These are phyloP conservation scores for Heimioporus retisporus DNA, from an alignment of 1,284 basidiomycete species.

Conservation along the genomic window DNA sequence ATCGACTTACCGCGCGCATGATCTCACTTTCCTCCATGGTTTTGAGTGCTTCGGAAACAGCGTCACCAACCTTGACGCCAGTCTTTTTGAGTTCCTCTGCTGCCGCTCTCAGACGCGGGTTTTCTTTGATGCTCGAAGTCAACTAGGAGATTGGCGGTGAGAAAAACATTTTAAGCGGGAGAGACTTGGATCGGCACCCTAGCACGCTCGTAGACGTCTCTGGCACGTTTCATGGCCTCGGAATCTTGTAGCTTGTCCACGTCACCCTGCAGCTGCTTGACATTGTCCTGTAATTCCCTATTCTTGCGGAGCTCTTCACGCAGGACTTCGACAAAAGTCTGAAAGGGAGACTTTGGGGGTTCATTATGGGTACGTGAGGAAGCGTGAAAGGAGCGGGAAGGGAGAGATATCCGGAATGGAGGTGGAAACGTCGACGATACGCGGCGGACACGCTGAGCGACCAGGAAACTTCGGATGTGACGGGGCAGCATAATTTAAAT, in stretches of 20 bases:
- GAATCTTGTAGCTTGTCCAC: slow-evolving; percentile 98
- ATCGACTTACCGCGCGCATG: slow-evolving; percentile 78
- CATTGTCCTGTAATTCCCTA: slow-evolving; percentile 95
- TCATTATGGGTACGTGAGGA: slow-evolving; percentile 72
- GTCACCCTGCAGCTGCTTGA: slow-evolving; percentile 97
- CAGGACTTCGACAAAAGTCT: slow-evolving; percentile 96
- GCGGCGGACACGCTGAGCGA: slow-evolving; percentile 30
- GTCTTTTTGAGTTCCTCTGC: slow-evolving; percentile 92
- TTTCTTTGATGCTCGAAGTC: slow-evolving; percentile 96
- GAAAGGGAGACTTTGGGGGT: slow-evolving; percentile 91
- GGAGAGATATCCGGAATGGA: slow-evolving; percentile 56
- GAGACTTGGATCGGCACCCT: slow-evolving; percentile 67
- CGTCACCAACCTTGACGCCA: slow-evolving; percentile 95
- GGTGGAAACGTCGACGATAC: slow-evolving; percentile 40
- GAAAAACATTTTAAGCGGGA: slow-evolving; percentile 11
- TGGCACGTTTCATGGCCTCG: slow-evolving; percentile 94
- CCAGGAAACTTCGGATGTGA: slow-evolving; percentile 43
- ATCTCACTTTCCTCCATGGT: slow-evolving; percentile 96
- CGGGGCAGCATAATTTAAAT: slow-evolving; percentile 37
- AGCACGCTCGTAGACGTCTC: slow-evolving; percentile 93
- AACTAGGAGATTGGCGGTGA: slow-evolving; percentile 59
- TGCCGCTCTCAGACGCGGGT: slow-evolving; percentile 91
- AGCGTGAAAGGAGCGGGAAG: slow-evolving; percentile 68
- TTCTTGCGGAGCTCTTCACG: slow-evolving; percentile 95
- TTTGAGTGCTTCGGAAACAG: slow-evolving; percentile 90